Percentiles rank a stretch among this genome's conserved stretches.
Evolutionary conservation across 805 yeast species (phyloP).

Genomic region (Grigorovia humatica): DNA sequence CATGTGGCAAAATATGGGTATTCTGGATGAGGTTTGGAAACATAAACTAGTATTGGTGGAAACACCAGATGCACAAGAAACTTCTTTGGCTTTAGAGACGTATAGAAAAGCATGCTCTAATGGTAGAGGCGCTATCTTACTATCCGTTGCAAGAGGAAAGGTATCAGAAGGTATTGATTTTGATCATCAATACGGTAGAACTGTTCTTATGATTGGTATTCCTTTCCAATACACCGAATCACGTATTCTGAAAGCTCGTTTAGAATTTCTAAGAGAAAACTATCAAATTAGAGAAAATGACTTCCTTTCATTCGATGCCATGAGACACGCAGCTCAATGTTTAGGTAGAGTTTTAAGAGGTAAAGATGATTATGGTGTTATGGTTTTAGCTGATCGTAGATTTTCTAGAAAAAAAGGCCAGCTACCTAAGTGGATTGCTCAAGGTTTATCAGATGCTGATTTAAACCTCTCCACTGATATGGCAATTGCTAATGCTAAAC

Average conservation of each 20-base stretch:
- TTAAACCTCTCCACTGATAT: constrained; percentile 88
- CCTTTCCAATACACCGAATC: constrained; percentile 99
- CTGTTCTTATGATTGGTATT: constrained; percentile 96
- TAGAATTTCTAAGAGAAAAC: constrained; percentile 88
- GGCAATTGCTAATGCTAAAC: constrained; percentile 92
- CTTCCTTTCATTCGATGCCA: constrained; percentile 93
- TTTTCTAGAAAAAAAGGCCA: constrained; percentile 79
- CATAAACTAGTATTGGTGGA: constrained; percentile 90
- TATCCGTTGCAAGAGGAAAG: constrained; percentile 97
- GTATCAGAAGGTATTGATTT: constrained; percentile 99
- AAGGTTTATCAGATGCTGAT: constrained; percentile 86
- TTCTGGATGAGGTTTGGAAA: constrained; percentile 96
- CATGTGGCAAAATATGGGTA: constrained; percentile 99
- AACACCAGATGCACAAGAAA: constrained; percentile 98
- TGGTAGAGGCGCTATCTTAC: constrained; percentile 93
- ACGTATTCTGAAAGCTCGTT: constrained; percentile 84
- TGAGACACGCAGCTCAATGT: constrained; percentile 99
- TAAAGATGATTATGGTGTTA: constrained; percentile 95
- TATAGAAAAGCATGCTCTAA: constrained; percentile 93
- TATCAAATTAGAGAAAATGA: constrained; percentile 90
- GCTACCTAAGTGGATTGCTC: constrained; percentile 94
- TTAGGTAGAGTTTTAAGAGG: constrained; percentile 95
- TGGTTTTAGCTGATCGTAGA: constrained; percentile 94
- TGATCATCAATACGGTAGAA: constrained; percentile 95
- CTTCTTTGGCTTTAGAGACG: constrained; percentile 89